Percentiles rank a stretch among this genome's conserved stretches.
phyloP scores from a whole-genome alignment of 2,329 filamentous ascomycete genomes.

The Xylaria polymorpha region DNA sequence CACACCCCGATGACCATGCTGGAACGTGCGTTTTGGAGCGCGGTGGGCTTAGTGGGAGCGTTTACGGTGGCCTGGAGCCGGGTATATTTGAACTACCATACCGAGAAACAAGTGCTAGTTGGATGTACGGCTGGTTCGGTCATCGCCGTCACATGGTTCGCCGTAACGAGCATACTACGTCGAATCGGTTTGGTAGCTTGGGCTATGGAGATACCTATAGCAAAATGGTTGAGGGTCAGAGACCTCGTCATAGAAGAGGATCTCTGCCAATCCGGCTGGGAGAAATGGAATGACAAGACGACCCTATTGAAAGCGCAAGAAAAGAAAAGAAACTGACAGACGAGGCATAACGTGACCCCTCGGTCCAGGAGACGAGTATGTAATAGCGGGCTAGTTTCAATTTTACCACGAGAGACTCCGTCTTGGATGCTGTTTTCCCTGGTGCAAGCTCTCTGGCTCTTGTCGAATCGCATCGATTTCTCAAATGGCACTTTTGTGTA shows the following conservation, averaged over 20 bases:
- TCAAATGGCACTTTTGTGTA: neutral
- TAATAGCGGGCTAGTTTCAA: neutral
- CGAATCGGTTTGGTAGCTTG: conserved; percentile 76
- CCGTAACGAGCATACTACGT: conserved; percentile 73
- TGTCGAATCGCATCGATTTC: neutral
- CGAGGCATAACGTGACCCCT: neutral
- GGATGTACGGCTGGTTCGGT: conserved; percentile 77
- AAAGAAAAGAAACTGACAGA: conserved; percentile 47
- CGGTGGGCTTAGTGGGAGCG: conserved; percentile 70
- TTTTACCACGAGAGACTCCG: neutral
- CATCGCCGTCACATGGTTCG: conserved; percentile 84
- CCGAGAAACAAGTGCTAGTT: conserved; percentile 84
- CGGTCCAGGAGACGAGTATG: neutral
- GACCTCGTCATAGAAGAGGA: conserved; percentile 92
- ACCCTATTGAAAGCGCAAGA: conserved; percentile 51
- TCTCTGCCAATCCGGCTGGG: conserved; percentile 90
- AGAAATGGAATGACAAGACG: conserved; percentile 78
- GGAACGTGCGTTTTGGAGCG: conserved; percentile 67
- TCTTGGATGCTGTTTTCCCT: conserved; percentile 1
- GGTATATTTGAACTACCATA: conserved; percentile 94
- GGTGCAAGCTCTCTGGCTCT: neutral
- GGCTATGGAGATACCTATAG: conserved; percentile 73
- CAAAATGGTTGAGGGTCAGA: conserved; percentile 76
- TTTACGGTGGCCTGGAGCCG: conserved; percentile 81
- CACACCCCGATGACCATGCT: conserved; percentile 68